A percentile compares a stretch with the other conserved stretches of the same genome.
Evolutionary conservation across 2,329 filamentous ascomycete genomes (phyloP).

Genomic region (Pyrenochaeta sp.): DNA sequence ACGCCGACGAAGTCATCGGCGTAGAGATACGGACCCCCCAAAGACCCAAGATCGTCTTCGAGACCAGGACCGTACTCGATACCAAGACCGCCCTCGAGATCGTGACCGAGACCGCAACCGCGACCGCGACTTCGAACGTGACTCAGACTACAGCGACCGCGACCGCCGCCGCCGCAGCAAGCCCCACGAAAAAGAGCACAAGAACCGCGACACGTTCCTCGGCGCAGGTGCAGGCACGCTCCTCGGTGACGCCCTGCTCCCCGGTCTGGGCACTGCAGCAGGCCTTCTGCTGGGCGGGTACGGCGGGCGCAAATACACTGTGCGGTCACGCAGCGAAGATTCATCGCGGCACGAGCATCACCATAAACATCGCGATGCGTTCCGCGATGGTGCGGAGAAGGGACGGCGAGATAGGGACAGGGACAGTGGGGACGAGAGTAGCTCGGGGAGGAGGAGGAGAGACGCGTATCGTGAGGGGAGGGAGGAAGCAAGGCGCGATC

Average conservation of each 20-base stretch:
- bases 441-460: slow-evolving; percentile 35
- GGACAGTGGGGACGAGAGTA: slow-evolving; percentile 17
- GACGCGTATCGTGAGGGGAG: slow-evolving; percentile 38
- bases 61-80: slow-evolving; percentile 13
- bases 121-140: slow-evolving; percentile 13
- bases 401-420: slow-evolving; percentile 32
- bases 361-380: slow-evolving; percentile 13
- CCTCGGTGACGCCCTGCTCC: slow-evolving; percentile 55
- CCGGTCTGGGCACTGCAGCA: slow-evolving; percentile 50
- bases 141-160: slow-evolving; percentile 10
- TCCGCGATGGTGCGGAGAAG: slow-evolving; percentile 22
- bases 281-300: slow-evolving; percentile 52
- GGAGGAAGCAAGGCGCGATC: slow-evolving; percentile 20
- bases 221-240: slow-evolving; percentile 55
- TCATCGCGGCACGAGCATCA: neutral
- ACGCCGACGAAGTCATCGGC: slow-evolving; percentile 16
- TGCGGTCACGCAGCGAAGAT: slow-evolving; percentile 35
- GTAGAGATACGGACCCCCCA: no score
- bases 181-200: slow-evolving; percentile 24
- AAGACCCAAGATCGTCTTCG: slow-evolving; percentile 24
- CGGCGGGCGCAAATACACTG: slow-evolving; percentile 51
- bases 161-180: slow-evolving; percentile 19
- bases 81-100: slow-evolving; percentile 9
- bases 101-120: slow-evolving; percentile 10
- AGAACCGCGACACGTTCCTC: slow-evolving; percentile 51